A percentile compares a stretch with the other conserved stretches of the same genome.
phyloP scores from a whole-genome alignment of 2,329 filamentous ascomycete genomes.

The Ceratocystis papillata region DNA sequence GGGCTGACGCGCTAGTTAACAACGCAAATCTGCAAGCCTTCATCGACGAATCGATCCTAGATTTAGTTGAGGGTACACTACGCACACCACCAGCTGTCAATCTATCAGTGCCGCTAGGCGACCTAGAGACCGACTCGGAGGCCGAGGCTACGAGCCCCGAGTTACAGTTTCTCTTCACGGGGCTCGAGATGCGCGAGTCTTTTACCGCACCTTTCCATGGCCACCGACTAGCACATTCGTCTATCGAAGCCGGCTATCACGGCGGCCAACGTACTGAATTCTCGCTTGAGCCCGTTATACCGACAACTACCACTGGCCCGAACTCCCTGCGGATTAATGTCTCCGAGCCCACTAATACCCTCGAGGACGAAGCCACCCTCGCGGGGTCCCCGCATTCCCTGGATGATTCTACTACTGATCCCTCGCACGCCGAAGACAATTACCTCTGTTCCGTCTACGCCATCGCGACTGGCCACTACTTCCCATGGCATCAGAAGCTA shows the following conservation, averaged over 20 bases:
- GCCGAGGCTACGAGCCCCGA: conserved; percentile 33
- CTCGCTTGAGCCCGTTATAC: conserved; percentile 33
- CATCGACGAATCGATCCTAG: conserved; percentile 37
- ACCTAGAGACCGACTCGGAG: background rate
- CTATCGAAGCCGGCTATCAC: conserved; percentile 42
- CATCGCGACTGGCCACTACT: conserved; percentile 13
- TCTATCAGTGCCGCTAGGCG: conserved; percentile 36
- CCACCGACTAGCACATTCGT: conserved; percentile 42
- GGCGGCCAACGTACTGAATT: conserved; percentile 44
- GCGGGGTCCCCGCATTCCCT: no score
- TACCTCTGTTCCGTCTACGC: conserved; percentile 18
- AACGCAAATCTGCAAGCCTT: conserved; percentile 33
- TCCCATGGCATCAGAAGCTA: conserved; percentile 19
- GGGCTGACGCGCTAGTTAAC: conserved; percentile 1
- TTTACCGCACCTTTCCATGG: conserved; percentile 31
- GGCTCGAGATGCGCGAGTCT: conserved; percentile 43
- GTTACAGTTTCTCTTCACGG: conserved; percentile 37
- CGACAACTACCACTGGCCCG: background rate
- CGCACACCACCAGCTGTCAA: conserved; percentile 36
- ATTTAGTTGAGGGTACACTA: conserved; percentile 36
- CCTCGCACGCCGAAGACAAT: background rate
- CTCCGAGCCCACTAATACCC: no score
- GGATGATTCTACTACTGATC: no score
- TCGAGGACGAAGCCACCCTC: no score
- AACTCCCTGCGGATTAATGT: no score